Evolutionary conservation across 208 protist species (phyloP), one percentile per base, ranked within the genome.

Genomic region (Trypanosoma brucei): DNA sequence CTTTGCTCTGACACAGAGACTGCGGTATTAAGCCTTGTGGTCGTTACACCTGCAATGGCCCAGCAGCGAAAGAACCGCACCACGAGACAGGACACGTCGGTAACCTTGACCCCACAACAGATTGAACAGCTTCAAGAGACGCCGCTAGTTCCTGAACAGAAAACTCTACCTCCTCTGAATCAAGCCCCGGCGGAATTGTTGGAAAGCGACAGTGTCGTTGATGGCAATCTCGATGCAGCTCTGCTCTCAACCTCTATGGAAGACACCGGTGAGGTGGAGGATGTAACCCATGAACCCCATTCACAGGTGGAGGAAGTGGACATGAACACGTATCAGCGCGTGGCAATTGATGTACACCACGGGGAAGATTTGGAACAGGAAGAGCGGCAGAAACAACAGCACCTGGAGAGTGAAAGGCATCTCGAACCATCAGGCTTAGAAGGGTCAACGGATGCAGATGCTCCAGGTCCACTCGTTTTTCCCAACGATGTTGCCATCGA

Each of bases 1-100:
- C 65, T 91, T 30, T 53, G 75, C 50, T 51, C 57, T 46, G 36
- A 62, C 9, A 65, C 72, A n/a, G 75, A 86, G 62, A 84, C 70
- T 14, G 65, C 84, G 35, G 74, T 86, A 61, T 45, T 91, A 30
- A 79, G 84, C 63, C 55, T 88, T 40, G 76, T 88, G 37, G 78
- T 91, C 58, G 72, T 76, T 51, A 68, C 77, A 8, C 70, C 55
- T 38, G 1, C 49, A 9, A 22, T 70, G 48, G 52, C 35, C 0
- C 52, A n/a, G 39, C 36, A 44, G 48, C 55, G 62, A 35, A 1
- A 30, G 9, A 53, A 5, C 9, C 1, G n/a, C 5, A 3, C 37
- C n/a, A 7, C 48, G 8, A 11, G 55, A 14, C 22, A 46, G 0
- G 30, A 36, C 13, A 31, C 62, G 8, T 35, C n/a, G 31, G 33